Evolutionary conservation across 768 basidiomycete species (phyloP), one percentile per base, ranked within the genome.

Genomic region (Plicaturopsis crispa): DNA sequence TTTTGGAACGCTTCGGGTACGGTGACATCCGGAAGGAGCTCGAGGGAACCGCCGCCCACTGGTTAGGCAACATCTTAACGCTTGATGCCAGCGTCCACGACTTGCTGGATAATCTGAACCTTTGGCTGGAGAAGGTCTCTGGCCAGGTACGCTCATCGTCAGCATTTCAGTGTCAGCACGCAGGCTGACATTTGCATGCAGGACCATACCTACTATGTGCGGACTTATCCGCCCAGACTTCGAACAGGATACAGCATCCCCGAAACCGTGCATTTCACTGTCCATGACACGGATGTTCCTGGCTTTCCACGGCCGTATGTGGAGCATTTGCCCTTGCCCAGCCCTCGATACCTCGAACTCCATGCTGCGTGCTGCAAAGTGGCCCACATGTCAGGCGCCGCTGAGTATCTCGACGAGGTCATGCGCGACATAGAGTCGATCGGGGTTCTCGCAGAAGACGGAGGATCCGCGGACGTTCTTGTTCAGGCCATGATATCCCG

Each of bases 11-110:
- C 10, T 48, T 52, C 40, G 34, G 40, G 23, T 17, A 24, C 30
- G 21, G 34, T n/a, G 22, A 24, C 24, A 20, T 49, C 16, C 19
- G 43, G 13, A 30, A 48, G 12, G 55, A 55, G 38, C 36, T 61
- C 26, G 47, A 54, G 22, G 60, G 53, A 10, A 32, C 34, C 14
- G 40, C 43, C 14, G 47, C 57, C 12, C 58, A 62, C 41, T 51
- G 46, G 10, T 43, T 55, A 19, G 48, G 52, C 23, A 56, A 56
- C 37, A 33, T 51, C 14, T 24, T 56, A 13, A 55, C 54, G 4
- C 26, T 53, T 30, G 31, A 35, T 13, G 5, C 13, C 4, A 16
- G 19, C 18, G 3, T 44, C n/a, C 44, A 48, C 21, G 1, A 6
- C 8, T 10, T 23, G 4, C 53, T 52, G 41, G 48, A 42, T 38